Conservation (phyloP, 2,329 filamentous ascomycete genomes). For the Xylariaceae sp. region DNA sequence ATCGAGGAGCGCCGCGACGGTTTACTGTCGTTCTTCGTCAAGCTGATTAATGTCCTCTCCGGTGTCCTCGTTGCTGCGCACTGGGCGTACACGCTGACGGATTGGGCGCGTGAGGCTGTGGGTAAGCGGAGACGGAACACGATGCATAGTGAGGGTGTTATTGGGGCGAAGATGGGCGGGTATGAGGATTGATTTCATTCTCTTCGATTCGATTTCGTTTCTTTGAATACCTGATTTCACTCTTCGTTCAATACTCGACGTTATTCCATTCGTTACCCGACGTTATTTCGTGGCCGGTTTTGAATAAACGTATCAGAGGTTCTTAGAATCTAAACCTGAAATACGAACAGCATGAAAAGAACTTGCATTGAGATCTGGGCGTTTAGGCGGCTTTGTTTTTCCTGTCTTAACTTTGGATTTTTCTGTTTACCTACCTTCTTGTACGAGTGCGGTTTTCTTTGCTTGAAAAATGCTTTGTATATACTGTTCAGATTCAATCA, state of each 20-base stretch:
- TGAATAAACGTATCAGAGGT: too few relatives aligned
- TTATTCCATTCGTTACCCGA: too few relatives aligned
- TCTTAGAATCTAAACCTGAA: too few relatives aligned
- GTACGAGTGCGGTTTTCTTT: too few relatives aligned
- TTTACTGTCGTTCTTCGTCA: slow-evolving; percentile 68
- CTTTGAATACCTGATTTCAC: background rate
- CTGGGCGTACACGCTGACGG: slow-evolving; percentile 82
- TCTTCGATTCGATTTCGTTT: background rate
- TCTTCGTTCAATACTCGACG: too few relatives aligned
- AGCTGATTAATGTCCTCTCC: slow-evolving; percentile 83
- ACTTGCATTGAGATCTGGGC: too few relatives aligned
- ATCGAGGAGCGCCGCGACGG: slow-evolving; percentile 77
- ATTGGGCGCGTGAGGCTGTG: slow-evolving; percentile 61
- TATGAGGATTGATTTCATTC: slow-evolving; percentile 28
- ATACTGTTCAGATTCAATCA: too few relatives aligned
- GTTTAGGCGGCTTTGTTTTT: background rate
- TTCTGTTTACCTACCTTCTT: background rate
- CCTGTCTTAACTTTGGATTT: background rate
- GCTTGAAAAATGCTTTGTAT: background rate
- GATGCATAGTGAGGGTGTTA: slow-evolving; percentile 42
- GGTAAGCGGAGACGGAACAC: slow-evolving; percentile 43
- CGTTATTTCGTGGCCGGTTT: too few relatives aligned
- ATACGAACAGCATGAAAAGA: too few relatives aligned
- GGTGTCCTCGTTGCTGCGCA: slow-evolving; percentile 90
- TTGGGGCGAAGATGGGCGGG: slow-evolving; percentile 42